Evolutionary conservation across 2,329 filamentous ascomycete species (phyloP).

Genomic region (Raffaelea ambrosiae): DNA sequence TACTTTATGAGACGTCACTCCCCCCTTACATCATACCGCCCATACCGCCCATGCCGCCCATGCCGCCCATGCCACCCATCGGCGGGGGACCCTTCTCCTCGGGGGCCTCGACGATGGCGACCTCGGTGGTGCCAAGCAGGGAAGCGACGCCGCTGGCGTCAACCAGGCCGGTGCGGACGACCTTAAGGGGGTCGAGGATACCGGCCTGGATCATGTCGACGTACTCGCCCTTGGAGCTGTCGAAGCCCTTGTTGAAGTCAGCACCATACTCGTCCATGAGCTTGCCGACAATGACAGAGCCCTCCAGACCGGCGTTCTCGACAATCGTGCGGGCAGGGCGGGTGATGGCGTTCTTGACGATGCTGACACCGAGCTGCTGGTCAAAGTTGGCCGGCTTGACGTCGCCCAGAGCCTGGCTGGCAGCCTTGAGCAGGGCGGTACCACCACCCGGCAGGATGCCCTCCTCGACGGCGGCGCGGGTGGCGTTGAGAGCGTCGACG

Average conservation of each 20-base stretch:
- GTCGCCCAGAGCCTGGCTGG: slow-evolving; percentile 73
- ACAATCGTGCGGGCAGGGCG: slow-evolving; percentile 90
- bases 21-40: slow-evolving; percentile 47
- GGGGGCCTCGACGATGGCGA: slow-evolving; percentile 90
- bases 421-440: slow-evolving; percentile 95
- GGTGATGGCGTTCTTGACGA: slow-evolving; percentile 97
- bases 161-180: slow-evolving; percentile 90
- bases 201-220: slow-evolving; percentile 96
- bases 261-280: slow-evolving; percentile 83
- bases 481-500: slow-evolving; percentile 95
- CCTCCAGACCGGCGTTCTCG: slow-evolving; percentile 94
- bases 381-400: slow-evolving; percentile 94
- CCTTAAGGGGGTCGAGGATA: slow-evolving; percentile 99
- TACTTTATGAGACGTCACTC: background rate
- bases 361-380: slow-evolving; percentile 95
- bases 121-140: slow-evolving; percentile 93
- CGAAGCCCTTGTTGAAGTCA: slow-evolving; percentile 98
- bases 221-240: slow-evolving; percentile 95
- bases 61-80: slow-evolving; percentile 60
- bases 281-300: slow-evolving; percentile 95
- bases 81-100: slow-evolving; percentile 72
- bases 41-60: slow-evolving; percentile 46
- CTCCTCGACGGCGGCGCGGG: slow-evolving; percentile 95
- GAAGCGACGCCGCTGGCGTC: slow-evolving; percentile 96
- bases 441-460: slow-evolving; percentile 98